Evolutionary conservation across 805 yeast species (phyloP), one percentile per base, ranked within the genome.

Genomic region (Kazachstania viticola): DNA sequence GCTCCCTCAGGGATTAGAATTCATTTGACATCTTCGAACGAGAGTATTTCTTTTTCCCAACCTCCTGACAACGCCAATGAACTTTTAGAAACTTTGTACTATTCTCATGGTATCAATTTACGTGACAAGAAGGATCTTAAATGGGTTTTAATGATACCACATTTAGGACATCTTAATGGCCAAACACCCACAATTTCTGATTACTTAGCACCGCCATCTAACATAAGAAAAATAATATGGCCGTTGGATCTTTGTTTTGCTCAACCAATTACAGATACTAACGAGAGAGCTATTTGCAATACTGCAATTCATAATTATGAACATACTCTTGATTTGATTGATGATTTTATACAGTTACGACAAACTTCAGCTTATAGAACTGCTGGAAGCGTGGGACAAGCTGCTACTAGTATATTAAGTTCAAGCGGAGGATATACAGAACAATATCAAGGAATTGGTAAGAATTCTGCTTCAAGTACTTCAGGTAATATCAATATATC

Each of bases 131-230:
- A 50, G 17, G 51, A 54, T 14, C 41, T 63, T 13, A 53, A 60
- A 25, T 80, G 88, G 91, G 65, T 80, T 12, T 77, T 70, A 46
- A 52, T 80, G 11, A 64, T 76, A 3, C 91, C 91, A 2, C 73
- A 78, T 40, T 49, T 79, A 30, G 69, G 67, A 36, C 85, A 78
- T 48, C 60, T 79, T 39, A 78, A 76, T 50, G 80, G 79, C 15
- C 67, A 73, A 41, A 73, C 87, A 0, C 75, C 85, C 0, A 62
- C 62, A 9, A 65, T 80, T 3, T 61, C 84, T 9, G 61, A 64
- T 16, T 79, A 69, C 49, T 60, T 75, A 28, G 61, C 58, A 30
- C 60, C 65, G 0, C 73, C 71, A 3, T 64, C 61, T 19, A 70
- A 69, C 40, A 62, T 23, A 1, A 75, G 75, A 44, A 72, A 63